phyloP scores from a whole-genome alignment of 441 rosid species.

The Biscutella auriculata region DNA sequence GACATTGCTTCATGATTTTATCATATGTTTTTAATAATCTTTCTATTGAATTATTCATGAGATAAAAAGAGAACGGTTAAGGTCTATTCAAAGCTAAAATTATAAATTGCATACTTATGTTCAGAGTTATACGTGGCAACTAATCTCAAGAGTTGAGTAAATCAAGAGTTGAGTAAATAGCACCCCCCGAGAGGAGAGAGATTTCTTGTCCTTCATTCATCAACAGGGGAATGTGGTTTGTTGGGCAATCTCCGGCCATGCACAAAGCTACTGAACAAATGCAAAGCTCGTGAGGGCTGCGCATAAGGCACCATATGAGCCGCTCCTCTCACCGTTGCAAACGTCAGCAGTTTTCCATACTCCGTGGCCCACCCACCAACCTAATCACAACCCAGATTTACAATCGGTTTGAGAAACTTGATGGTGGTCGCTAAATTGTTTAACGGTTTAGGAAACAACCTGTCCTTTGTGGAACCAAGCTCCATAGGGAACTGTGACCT shows the following conservation, averaged over 20 bases:
- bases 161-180: too few species aligned
- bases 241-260: constrained; percentile 51
- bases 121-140: too few species aligned
- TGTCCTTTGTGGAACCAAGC: constrained; percentile 80
- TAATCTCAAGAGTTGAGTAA: too few species aligned
- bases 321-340: constrained; percentile 72
- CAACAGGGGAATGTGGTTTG: constrained; percentile 16
- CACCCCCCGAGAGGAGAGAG: too few species aligned
- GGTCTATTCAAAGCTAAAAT: too few species aligned
- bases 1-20: not conserved
- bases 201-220: not conserved
- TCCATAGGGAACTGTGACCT: constrained; percentile 55
- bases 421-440: not conserved
- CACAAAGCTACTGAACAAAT: constrained; percentile 60
- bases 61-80: too few species aligned
- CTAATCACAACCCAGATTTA: constrained; percentile 16
- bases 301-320: constrained; percentile 88
- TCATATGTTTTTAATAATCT: too few species aligned
- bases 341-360: constrained; percentile 65
- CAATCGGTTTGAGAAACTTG: not conserved
- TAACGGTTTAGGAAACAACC: constrained; percentile 26
- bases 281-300: constrained; percentile 74
- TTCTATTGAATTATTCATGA: too few species aligned
- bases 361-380: constrained; percentile 82
- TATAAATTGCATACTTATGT: too few species aligned